phyloP scores from a whole-genome alignment of 352 stramenopile genomes.

The Pythium phragmitis region DNA sequence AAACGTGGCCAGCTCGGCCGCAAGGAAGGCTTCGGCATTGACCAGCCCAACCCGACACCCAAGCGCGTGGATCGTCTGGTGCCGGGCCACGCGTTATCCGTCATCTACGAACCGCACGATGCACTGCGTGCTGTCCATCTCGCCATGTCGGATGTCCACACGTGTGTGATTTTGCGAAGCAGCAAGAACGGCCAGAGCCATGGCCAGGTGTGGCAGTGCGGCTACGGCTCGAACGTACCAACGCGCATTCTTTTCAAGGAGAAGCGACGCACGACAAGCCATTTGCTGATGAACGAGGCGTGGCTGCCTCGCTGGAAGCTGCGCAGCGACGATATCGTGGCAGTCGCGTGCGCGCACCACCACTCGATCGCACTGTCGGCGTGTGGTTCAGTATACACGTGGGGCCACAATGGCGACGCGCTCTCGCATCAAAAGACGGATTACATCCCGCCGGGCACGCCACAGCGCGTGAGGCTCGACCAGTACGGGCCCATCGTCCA shows the following conservation, averaged over 20 bases:
- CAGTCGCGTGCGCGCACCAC: constrained; percentile 73
- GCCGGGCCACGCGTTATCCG: constrained; percentile 48
- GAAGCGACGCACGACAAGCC: constrained; percentile 31
- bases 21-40: constrained; percentile 69
- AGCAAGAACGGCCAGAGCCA: constrained; percentile 49
- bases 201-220: constrained; percentile 81
- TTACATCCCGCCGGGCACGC: constrained; percentile 36
- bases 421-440: constrained; percentile 44
- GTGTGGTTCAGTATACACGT: constrained; percentile 70
- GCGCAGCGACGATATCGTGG: constrained; percentile 51
- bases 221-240: constrained; percentile 67
- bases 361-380: constrained; percentile 76
- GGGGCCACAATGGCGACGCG: constrained; percentile 67
- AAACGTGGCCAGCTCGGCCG: constrained; percentile 75
- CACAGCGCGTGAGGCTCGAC: constrained; percentile 43
- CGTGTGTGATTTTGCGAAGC: constrained; percentile 64
- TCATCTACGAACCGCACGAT: constrained; percentile 61
- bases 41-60: constrained; percentile 58
- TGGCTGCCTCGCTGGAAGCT: constrained; percentile 64
- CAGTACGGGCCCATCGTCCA: constrained; percentile 46
- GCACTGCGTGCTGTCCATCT: constrained; percentile 41
- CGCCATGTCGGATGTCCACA: constrained; percentile 73
- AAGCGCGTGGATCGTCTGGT: constrained; percentile 61
- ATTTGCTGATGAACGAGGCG: constrained; percentile 45
- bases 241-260: constrained; percentile 61